These are phyloP conservation scores for Colletotrichum nymphaeae DNA, from an alignment of 2,329 filamentous ascomycete species.

Conservation along the genomic window DNA sequence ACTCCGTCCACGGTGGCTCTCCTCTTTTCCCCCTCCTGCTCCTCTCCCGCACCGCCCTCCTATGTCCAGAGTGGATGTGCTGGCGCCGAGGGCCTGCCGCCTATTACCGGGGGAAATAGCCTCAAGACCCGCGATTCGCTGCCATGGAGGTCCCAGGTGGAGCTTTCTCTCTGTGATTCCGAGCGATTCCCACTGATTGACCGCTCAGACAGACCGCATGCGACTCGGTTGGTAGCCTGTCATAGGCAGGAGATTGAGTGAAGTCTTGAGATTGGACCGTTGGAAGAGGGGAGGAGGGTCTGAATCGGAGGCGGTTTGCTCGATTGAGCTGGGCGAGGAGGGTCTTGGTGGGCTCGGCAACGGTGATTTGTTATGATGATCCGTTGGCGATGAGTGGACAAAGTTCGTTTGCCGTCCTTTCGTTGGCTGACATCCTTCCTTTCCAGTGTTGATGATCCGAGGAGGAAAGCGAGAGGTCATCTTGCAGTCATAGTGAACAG, in stretches of 20 bases:
- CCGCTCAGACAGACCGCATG: slow-evolving; percentile 17
- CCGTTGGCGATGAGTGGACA: slow-evolving; percentile 14
- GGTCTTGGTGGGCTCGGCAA: slow-evolving; percentile 24
- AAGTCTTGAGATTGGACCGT: slow-evolving; percentile 44
- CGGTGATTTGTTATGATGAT: slow-evolving; percentile 35
- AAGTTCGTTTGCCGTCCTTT: slow-evolving; percentile 8
- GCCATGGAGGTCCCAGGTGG: slow-evolving; percentile 17
- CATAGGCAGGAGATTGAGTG: slow-evolving; percentile 44
- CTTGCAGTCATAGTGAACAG: too few relatives aligned
- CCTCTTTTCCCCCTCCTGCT: not conserved
- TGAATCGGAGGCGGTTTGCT: not conserved
- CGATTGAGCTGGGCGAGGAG: not conserved
- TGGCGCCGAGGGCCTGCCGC: slow-evolving; percentile 1
- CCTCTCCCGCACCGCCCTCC: not conserved
- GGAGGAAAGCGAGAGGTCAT: not conserved
- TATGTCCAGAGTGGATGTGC: slow-evolving; percentile 10
- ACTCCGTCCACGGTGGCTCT: not conserved
- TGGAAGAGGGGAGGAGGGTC: slow-evolving; percentile 9
- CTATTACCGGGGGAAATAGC: slow-evolving; percentile 5
- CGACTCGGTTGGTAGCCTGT: slow-evolving; percentile 39
- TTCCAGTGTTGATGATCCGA: too few relatives aligned
- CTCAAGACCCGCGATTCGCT: slow-evolving; percentile 43
- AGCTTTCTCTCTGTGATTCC: slow-evolving; percentile 25
- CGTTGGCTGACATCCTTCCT: slow-evolving; percentile 15
- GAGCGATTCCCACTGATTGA: slow-evolving; percentile 30